Percentiles rank a stretch among this genome's conserved stretches.
phyloP scores from a whole-genome alignment of 768 basidiomycete genomes.

The Auricularia cornea region DNA sequence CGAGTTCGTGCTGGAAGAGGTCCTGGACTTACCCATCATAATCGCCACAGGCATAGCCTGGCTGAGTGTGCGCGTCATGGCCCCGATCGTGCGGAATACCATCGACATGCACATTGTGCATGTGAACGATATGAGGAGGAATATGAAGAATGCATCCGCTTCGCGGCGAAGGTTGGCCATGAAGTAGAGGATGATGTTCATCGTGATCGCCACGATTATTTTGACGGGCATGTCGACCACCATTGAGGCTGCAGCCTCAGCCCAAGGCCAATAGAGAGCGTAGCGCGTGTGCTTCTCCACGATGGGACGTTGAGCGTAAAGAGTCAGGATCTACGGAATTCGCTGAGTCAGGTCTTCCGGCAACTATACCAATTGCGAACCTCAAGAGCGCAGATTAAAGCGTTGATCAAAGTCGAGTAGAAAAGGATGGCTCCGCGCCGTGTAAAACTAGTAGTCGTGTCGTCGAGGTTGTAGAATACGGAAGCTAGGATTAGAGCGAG shows the following conservation, averaged over 20 bases:
- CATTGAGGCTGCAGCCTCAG: slow-evolving; percentile 16
- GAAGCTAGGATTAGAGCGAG: slow-evolving; percentile 18
- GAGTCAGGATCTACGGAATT: slow-evolving; percentile 19
- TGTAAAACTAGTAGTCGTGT: slow-evolving; percentile 33
- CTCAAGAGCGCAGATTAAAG: slow-evolving; percentile 29
- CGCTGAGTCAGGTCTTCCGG: neutral
- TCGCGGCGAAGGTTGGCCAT: slow-evolving; percentile 33
- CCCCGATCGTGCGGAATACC: slow-evolving; percentile 21
- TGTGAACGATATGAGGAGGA: slow-evolving; percentile 33
- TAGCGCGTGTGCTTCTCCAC: slow-evolving; percentile 34
- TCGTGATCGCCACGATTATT: slow-evolving; percentile 13
- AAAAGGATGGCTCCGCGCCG: slow-evolving; percentile 35
- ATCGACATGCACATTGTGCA: slow-evolving; percentile 13
- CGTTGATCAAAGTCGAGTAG: slow-evolving; percentile 31
- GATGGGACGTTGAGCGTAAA: slow-evolving; percentile 28
- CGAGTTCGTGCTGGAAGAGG: too few species aligned
- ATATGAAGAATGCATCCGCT: slow-evolving; percentile 34
- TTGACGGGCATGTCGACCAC: slow-evolving; percentile 1
- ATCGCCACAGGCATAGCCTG: slow-evolving; percentile 5
- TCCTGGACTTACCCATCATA: too few species aligned
- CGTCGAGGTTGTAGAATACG: slow-evolving; percentile 33
- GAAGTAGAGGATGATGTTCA: slow-evolving; percentile 34
- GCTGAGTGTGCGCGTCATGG: slow-evolving; percentile 28
- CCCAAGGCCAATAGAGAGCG: slow-evolving; percentile 35
- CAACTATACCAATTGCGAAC: too few species aligned